A percentile compares a stretch with the other conserved stretches of the same genome.
Evolutionary conservation across 371 early-diverging fungal species (phyloP).

Genomic region (Haplosporangium sp.): DNA sequence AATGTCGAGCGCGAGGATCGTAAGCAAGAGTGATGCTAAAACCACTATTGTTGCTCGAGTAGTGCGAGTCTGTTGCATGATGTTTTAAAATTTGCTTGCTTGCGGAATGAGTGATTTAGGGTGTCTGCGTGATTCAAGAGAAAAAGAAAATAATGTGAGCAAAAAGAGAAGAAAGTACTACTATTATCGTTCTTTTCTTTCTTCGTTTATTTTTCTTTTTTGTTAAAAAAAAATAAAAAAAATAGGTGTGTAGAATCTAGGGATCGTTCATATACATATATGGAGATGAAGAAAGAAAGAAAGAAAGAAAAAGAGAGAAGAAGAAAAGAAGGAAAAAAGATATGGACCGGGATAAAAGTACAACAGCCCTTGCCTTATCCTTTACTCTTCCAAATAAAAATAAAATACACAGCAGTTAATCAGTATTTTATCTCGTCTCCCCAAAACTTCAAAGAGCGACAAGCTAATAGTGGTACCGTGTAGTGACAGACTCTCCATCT

Average conservation of each 20-base stretch:
- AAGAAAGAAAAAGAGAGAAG: neutral
- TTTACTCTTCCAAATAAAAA: neutral
- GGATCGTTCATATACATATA: too few species aligned
- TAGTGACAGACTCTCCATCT: too few species aligned
- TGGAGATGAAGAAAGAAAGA: neutral
- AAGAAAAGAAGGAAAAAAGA: neutral
- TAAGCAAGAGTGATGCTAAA: neutral
- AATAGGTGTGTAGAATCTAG: neutral
- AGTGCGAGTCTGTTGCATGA: neutral
- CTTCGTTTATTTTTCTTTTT: too few species aligned
- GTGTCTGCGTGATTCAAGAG: neutral
- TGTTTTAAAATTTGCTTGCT: too few species aligned
- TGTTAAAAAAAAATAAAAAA: too few species aligned
- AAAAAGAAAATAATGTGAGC: neutral
- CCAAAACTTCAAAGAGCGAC: too few species aligned
- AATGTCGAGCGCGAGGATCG: neutral
- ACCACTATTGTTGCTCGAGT: neutral
- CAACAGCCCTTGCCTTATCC: neutral
- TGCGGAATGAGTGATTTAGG: neutral
- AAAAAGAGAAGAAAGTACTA: neutral
- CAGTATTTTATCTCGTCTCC: too few species aligned
- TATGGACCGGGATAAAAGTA: neutral
- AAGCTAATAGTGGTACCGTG: too few species aligned
- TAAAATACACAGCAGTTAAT: neutral
- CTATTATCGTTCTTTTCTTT: neutral